phyloP scores from a whole-genome alignment of 1,139 yeast species.

The Pichia sp. region DNA sequence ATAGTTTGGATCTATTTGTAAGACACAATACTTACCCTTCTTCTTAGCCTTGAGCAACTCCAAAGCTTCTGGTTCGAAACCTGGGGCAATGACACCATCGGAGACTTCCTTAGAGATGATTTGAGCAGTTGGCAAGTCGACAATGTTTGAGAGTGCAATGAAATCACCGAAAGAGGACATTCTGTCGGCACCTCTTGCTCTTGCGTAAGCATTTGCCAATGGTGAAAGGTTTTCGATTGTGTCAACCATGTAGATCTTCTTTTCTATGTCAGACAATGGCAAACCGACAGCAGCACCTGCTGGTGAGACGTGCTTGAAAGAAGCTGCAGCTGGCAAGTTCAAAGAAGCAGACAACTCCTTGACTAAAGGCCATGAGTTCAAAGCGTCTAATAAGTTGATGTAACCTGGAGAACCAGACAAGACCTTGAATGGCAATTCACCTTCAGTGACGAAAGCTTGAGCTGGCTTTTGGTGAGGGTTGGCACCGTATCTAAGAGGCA shows the following conservation, averaged over 20 bases:
- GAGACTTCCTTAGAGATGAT: constrained; percentile 96
- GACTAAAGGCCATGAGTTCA: constrained; percentile 98
- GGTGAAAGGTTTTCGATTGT: constrained; percentile 95
- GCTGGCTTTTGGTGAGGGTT: constrained; percentile 99
- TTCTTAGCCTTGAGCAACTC: constrained; percentile 85
- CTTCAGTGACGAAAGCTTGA: constrained; percentile 83
- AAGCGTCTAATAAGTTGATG: constrained; percentile 90
- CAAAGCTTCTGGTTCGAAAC: constrained; percentile 87
- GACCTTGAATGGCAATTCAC: constrained; percentile 90
- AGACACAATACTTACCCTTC: constrained; percentile 93
- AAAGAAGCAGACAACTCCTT: constrained; percentile 93
- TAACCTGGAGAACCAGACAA: constrained; percentile 95
- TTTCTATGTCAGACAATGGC: constrained; percentile 85
- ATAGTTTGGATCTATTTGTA: constrained; percentile 93
- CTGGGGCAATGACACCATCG: constrained; percentile 99
- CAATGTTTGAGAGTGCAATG: constrained; percentile 94
- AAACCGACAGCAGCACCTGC: constrained; percentile 98
- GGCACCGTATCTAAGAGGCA: constrained; percentile 96
- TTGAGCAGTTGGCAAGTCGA: constrained; percentile 93
- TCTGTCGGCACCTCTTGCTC: constrained; percentile 99
- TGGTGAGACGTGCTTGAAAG: constrained; percentile 97
- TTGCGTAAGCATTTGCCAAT: constrained; percentile 94
- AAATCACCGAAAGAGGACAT: constrained; percentile 99
- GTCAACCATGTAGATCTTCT: constrained; percentile 89
- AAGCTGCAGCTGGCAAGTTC: constrained; percentile 97